Evolutionary conservation across 208 protist genomes (phyloP).

Genomic region (Tritrichomonas foetus): DNA sequence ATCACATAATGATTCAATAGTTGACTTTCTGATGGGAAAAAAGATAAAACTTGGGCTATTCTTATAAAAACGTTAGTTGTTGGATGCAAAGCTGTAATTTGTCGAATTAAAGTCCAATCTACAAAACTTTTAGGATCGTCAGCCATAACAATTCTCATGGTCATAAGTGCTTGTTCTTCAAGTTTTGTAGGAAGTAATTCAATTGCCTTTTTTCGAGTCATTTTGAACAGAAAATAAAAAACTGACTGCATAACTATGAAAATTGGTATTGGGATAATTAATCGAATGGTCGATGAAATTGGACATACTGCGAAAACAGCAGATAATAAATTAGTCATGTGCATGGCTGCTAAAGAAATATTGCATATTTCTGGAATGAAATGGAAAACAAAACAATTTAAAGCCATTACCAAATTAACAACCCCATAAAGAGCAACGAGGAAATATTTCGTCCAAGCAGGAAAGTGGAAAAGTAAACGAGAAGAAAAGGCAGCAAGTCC

Average conservation of each 20-base stretch:
- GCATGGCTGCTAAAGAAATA: background rate
- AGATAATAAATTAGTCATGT: background rate
- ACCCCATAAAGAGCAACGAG: background rate
- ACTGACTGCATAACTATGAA: background rate
- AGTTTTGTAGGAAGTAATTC: background rate
- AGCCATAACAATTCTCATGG: background rate
- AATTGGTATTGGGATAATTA: background rate
- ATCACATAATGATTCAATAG: background rate
- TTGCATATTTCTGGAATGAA: background rate
- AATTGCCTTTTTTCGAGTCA: background rate
- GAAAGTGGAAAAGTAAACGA: background rate
- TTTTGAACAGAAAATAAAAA: background rate
- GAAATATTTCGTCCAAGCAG: background rate
- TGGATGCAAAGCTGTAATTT: background rate
- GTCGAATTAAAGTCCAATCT: background rate
- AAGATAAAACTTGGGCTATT: background rate
- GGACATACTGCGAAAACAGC: background rate
- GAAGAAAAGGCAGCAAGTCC: background rate
- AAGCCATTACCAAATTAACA: background rate
- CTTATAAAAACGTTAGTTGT: background rate
- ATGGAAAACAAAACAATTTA: background rate
- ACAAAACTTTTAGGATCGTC: background rate
- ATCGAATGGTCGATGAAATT: background rate
- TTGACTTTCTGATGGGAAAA: background rate
- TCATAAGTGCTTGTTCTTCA: background rate